Evolutionary conservation across 305 asterid genomes (phyloP).

Genomic region (Euphrasia arctica): DNA sequence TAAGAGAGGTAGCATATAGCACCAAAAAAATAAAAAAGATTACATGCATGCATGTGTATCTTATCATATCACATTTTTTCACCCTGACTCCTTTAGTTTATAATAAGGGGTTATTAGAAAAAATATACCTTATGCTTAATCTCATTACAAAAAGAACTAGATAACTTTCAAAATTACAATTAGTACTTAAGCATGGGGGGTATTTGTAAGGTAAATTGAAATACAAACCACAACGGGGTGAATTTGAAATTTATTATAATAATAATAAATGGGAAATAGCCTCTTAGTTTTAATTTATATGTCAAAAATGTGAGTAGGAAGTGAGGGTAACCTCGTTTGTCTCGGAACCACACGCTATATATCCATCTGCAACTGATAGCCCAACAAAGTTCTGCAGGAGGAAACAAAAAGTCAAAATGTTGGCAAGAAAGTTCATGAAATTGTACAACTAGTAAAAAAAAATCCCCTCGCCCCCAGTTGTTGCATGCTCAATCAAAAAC

Average conservation of each 20-base stretch:
- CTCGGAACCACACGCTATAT: constrained; percentile 93
- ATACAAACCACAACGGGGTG: too few relatives aligned
- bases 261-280: background rate
- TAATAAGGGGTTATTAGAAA: background rate
- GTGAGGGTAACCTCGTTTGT: constrained; percentile 74
- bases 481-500: constrained; percentile 12
- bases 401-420: constrained; percentile 21
- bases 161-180: too few relatives aligned
- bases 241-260: too few relatives aligned
- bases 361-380: constrained; percentile 83
- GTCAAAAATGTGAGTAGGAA: constrained; percentile 18
- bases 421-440: constrained; percentile 18
- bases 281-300: constrained; percentile 6
- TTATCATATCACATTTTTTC: too few relatives aligned
- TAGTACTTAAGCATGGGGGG: background rate
- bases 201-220: background rate
- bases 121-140: background rate
- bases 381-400: constrained; percentile 91
- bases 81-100: background rate
- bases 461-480: background rate
- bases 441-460: constrained; percentile 14
- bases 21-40: too few relatives aligned
- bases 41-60: too few relatives aligned
- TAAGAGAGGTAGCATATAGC: background rate
- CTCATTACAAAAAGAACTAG: too few relatives aligned